Evolutionary conservation across 2,329 filamentous ascomycete genomes (phyloP).

Genomic region (Pseudofabraea citricarpa): DNA sequence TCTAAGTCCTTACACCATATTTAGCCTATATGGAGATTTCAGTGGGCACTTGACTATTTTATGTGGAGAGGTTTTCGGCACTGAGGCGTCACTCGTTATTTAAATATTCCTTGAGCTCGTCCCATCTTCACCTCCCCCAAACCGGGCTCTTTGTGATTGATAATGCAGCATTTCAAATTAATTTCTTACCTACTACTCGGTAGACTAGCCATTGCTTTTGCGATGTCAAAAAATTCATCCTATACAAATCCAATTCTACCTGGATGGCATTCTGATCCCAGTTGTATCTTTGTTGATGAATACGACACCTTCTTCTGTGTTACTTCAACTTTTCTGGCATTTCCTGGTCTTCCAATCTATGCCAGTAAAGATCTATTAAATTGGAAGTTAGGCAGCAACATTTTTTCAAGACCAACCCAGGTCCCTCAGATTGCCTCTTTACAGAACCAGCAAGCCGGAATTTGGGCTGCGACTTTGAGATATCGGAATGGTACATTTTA

Average conservation of each 20-base stretch:
- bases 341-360: conserved; percentile 48
- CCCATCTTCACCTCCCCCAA: too few species aligned
- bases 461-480: conserved; percentile 43
- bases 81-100: too few species aligned
- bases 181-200: too few species aligned
- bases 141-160: too few species aligned
- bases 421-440: conserved; percentile 29
- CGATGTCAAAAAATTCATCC: neutral
- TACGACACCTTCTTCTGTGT: conserved; percentile 46
- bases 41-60: too few species aligned
- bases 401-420: conserved; percentile 31
- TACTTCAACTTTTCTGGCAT: conserved; percentile 46
- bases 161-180: too few species aligned
- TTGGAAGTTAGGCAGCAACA: conserved; percentile 41
- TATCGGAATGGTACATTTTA: conserved; percentile 40
- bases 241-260: conserved; percentile 40
- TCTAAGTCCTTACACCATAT: too few species aligned
- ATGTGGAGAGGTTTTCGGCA: too few species aligned
- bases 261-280: conserved; percentile 45
- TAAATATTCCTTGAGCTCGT: too few species aligned
- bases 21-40: too few species aligned
- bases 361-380: conserved; percentile 45
- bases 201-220: neutral
- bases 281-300: conserved; percentile 34
- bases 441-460: conserved; percentile 24